Evolutionary conservation across 2,329 filamentous ascomycete genomes (phyloP).

Genomic region (Metarhizium sp.): DNA sequence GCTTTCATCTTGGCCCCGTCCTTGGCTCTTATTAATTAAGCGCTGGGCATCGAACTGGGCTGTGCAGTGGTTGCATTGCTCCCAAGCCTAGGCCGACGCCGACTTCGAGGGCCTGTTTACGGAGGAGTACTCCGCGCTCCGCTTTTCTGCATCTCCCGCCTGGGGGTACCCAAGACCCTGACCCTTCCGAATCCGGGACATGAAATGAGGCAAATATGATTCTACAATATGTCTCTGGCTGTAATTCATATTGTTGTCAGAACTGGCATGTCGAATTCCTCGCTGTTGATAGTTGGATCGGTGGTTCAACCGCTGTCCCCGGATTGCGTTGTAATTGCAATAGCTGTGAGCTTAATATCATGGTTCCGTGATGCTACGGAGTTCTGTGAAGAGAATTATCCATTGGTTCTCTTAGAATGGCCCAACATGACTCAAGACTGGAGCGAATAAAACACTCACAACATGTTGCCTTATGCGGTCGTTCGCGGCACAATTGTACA

Average conservation of each 20-base stretch:
- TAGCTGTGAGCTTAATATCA: no score
- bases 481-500: no score
- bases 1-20: neutral
- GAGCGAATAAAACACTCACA: no score
- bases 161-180: neutral
- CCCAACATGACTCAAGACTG: no score
- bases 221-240: no score
- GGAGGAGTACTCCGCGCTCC: neutral
- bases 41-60: neutral
- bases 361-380: no score
- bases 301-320: no score
- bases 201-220: no score
- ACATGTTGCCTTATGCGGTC: no score
- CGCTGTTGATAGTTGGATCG: neutral
- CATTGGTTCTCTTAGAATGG: no score
- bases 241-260: neutral
- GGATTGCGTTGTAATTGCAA: no score
- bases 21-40: neutral
- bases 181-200: neutral
- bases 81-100: neutral
- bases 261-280: neutral
- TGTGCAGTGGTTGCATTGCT: neutral
- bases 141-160: neutral
- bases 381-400: no score
- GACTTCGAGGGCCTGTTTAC: neutral